Base-by-base conservation (phyloP, 495 filamentous ascomycete species). In the Clohesyomyces aquaticus region DNA sequence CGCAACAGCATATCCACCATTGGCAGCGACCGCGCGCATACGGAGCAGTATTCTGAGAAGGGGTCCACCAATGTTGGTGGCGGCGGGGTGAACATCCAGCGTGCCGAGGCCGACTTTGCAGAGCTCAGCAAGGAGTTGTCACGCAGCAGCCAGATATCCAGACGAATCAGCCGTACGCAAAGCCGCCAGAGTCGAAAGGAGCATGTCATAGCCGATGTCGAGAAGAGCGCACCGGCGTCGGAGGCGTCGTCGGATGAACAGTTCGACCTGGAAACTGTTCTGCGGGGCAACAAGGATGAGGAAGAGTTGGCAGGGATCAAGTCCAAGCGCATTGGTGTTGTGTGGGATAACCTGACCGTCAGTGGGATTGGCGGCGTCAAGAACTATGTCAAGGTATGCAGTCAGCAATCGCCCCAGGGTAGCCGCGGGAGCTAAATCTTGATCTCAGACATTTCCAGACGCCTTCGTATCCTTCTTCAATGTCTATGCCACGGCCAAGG, bases 391-490 rank as follows among this genome's bases (percentile, higher is more conserved):
- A 85, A 67, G 59, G 64, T 67, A 53, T 50, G 58, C 50, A 21
- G 2, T 45, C 41, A 27, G 12, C 53, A 22, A 10, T 27, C 18
- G 26, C 32, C 41, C 51, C 25, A 11, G 12, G 8, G 11, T 21
- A 6, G 1, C 4, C 3, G 29, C 56, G 25, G 56, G 14, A 42
- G 49, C 59, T 67, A 63, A 67, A 27, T 47, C 23, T 35, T 18
- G n/a, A 53, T 63, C 49, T 29, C 52, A 87, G 58, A 94, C 90
- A 0, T 95, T 94, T 70, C 91, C 91, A 0, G 87, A 91, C 71
- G 88, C 89, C 6, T 87, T 96, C 38, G 76, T 87, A 52, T 82
- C 85, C 54, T 94, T 94, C 67, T 84, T 92, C 76, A 88, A 91
- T 68, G 74, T 87, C 51, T 80, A 85, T 56, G 84, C 81, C 2